Conservation (phyloP, 2,329 filamentous ascomycete species). For the Plectosphaerella sp. region DNA sequence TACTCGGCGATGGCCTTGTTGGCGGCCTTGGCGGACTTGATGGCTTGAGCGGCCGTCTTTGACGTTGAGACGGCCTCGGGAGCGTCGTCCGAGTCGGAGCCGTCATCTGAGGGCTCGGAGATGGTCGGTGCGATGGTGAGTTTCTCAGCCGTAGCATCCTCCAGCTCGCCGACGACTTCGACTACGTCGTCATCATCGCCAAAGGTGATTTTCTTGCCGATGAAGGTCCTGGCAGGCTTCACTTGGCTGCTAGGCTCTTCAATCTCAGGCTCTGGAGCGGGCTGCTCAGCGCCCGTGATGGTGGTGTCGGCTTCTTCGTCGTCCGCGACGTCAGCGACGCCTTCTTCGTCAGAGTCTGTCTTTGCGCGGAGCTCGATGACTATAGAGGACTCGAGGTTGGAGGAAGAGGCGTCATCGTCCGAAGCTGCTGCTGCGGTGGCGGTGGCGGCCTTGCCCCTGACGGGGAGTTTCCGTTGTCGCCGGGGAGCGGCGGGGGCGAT, state of each 20-base stretch:
- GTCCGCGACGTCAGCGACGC: neutral
- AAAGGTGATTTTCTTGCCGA: conserved; percentile 20
- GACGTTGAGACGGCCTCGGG: conserved; percentile 55
- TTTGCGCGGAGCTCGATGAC: neutral
- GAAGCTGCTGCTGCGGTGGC: neutral
- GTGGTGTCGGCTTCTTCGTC: neutral
- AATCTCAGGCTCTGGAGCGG: conserved; percentile 8
- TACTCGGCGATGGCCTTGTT: conserved; percentile 49
- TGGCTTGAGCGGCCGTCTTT: conserved; percentile 40
- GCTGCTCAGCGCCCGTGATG: conserved; percentile 7
- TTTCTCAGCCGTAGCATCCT: neutral
- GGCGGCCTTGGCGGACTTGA: conserved; percentile 40
- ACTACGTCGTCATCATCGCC: conserved; percentile 29
- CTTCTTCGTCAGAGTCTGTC: neutral
- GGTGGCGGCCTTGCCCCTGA: conserved; percentile 6
- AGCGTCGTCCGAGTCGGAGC: conserved; percentile 48
- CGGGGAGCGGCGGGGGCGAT: conserved; percentile 2
- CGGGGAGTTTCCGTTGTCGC: conserved; percentile 12
- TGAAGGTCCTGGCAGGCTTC: neutral
- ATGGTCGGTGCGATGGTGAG: neutral
- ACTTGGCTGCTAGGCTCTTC: conserved; percentile 4
- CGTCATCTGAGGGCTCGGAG: neutral
- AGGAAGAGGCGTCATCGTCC: conserved; percentile 3
- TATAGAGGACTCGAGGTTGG: conserved; percentile 1
- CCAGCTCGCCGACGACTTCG: conserved; percentile 31